These are phyloP conservation scores for Porphyridium purpureum DNA, from an alignment of 23 red algal genomes.

Conservation along the genomic window DNA sequence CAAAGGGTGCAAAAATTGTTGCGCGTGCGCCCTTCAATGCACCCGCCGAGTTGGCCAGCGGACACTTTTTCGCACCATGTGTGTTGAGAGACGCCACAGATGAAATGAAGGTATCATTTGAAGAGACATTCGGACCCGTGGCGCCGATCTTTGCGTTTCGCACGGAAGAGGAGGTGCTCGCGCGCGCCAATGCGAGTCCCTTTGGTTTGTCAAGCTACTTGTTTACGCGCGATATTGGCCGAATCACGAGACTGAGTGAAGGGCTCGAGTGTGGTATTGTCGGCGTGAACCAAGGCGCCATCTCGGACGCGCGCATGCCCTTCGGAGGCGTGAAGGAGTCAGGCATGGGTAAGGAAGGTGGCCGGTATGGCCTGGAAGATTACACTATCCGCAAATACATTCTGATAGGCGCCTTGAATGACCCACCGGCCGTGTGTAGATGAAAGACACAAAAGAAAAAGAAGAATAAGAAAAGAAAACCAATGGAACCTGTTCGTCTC, in stretches of 20 bases:
- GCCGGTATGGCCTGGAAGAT: constrained; percentile 30
- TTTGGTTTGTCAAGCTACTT: constrained; percentile 73
- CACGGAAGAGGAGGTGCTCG: constrained; percentile 37
- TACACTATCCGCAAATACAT: neutral
- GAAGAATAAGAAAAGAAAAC: too few species aligned
- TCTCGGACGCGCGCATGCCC: constrained; percentile 39
- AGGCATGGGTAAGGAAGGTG: constrained; percentile 79
- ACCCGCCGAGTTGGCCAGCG: neutral
- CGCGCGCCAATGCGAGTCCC: constrained; percentile 19
- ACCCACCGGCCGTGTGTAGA: too few species aligned
- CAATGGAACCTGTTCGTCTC: too few species aligned
- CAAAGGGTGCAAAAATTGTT: constrained; percentile 38
- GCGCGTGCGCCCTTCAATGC: constrained; percentile 7
- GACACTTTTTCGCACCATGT: constrained; percentile 47
- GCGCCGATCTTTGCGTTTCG: constrained; percentile 35
- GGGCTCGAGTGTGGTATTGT: constrained; percentile 73
- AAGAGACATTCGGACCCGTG: constrained; percentile 87
- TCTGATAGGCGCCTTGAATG: too few species aligned
- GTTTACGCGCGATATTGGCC: constrained; percentile 31
- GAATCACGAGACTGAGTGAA: constrained; percentile 14
- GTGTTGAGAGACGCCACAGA: constrained; percentile 47
- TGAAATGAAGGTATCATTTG: constrained; percentile 22
- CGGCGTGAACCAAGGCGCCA: constrained; percentile 34
- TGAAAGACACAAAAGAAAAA: too few species aligned
- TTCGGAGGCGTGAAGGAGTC: constrained; percentile 81